Evolutionary conservation across 495 filamentous ascomycete genomes (phyloP), one percentile per base, ranked within the genome.

Genomic region (Aspergillus hancockii): DNA sequence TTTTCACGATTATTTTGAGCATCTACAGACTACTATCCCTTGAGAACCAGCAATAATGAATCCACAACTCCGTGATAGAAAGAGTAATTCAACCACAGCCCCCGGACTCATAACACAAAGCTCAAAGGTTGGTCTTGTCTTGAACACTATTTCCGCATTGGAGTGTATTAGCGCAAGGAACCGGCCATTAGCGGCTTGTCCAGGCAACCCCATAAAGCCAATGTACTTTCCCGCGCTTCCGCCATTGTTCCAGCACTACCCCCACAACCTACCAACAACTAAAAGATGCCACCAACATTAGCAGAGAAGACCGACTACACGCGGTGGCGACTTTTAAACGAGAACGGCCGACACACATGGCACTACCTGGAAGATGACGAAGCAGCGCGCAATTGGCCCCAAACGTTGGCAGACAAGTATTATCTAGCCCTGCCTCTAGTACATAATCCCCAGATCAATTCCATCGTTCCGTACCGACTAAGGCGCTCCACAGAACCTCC

Each of bases 311-410:
- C 41, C 2, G 51, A 60, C 18, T 50, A 45, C 1, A 40, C 58
- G 28, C 50, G 57, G 9, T 60, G 57, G 57, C 50, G 57, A 28
- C 41, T 60, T 22, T 25, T 21, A 16, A 55, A 49, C 7, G 58
- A 60, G 3, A 23, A 60, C 18, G 58, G 58, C 16, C 51, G 50
- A 14, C 58, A 60, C 52, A 54, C 50, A 23, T 60, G 58, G 58
- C 58, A 55, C 18, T 60, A 60, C 10, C 58, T 60, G 13, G 51
- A 55, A 18, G 58, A 60, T 34, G 58, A 54, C 34, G 30, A 54
- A 2, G 28, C 58, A 5, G 51, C 38, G 18, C 14, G 14, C 18
- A 19, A 22, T 28, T 36, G 34, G 34, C 50, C 50, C 13, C 50
- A 52, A 7, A 18, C 50, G 5, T 16, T 22, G 13, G 25, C 25